Evolutionary conservation across 225 moss, liverwort and hornwort genomes (phyloP).

Genomic region (Asterella californica): DNA sequence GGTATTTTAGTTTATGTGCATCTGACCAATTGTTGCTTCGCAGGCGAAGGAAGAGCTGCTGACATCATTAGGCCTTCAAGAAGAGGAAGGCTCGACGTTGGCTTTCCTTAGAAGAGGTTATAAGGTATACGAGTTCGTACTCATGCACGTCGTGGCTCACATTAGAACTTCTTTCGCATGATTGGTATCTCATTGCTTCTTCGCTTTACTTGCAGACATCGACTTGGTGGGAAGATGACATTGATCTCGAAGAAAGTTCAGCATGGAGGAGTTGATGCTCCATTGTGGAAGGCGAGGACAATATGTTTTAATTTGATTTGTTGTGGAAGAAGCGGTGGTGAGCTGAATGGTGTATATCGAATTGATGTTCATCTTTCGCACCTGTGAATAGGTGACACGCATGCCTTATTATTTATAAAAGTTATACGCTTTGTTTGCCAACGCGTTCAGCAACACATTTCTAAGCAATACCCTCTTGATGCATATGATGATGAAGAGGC

Average conservation of each 20-base stretch:
- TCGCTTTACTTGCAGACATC: conserved; percentile 42
- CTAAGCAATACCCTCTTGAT: no score
- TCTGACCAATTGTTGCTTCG: not conserved
- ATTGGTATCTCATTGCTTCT: not conserved
- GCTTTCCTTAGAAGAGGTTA: conserved; percentile 87
- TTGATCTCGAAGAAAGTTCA: conserved; percentile 55
- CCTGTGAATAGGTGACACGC: no score
- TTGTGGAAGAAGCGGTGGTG: no score
- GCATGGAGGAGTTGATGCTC: conserved; percentile 53
- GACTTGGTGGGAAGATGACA: conserved; percentile 95
- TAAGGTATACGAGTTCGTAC: conserved; percentile 32
- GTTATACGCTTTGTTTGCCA: no score
- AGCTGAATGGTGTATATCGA: no score
- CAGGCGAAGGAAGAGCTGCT: conserved; percentile 88
- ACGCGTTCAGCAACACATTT: no score
- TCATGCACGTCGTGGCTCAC: not conserved
- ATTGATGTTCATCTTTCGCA: no score
- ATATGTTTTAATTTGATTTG: no score
- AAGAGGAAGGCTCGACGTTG: conserved; percentile 73
- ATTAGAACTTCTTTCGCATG: no score
- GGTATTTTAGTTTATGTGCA: not conserved
- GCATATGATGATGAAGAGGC: no score
- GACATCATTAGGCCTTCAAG: conserved; percentile 81
- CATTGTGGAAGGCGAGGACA: not conserved
- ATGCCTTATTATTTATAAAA: no score